Percentiles rank a stretch among this genome's conserved stretches.
These are phyloP conservation scores for Pinus tabuliformis DNA, from an alignment of 75 land plant genomes.

Conservation along the genomic window DNA sequence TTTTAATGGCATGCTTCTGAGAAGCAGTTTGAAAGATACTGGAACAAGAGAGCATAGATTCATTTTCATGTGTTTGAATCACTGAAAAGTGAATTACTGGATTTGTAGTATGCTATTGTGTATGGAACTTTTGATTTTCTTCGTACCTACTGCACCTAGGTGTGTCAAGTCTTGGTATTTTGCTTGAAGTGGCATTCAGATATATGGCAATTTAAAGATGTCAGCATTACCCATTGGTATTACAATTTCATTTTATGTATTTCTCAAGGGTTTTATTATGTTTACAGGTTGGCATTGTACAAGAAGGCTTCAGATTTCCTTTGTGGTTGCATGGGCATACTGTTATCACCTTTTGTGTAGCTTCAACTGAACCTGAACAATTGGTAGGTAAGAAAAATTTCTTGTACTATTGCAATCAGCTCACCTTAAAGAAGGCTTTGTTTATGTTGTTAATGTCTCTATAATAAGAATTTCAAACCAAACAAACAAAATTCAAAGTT, in stretches of 20 bases:
- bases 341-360: constrained; percentile 62
- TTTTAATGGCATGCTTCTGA: neutral
- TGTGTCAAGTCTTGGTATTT: neutral
- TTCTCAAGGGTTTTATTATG: neutral
- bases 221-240: neutral
- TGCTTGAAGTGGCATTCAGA: neutral
- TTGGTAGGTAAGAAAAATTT: constrained; percentile 51
- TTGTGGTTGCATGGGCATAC: constrained; percentile 81
- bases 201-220: neutral
- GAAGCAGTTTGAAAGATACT: neutral
- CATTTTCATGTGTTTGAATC: neutral
- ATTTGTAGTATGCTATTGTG: neutral
- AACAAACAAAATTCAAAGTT: neutral
- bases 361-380: constrained; percentile 66
- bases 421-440: neutral
- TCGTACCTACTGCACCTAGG: neutral
- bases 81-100: neutral
- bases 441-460: neutral
- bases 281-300: constrained; percentile 86
- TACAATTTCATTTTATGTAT: neutral
- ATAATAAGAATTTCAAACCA: neutral
- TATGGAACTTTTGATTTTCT: neutral
- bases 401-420: neutral
- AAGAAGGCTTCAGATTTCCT: constrained; percentile 85
- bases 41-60: neutral